Conservation (phyloP, 345 rosid genomes). For the Rhodamnia rubescens region DNA sequence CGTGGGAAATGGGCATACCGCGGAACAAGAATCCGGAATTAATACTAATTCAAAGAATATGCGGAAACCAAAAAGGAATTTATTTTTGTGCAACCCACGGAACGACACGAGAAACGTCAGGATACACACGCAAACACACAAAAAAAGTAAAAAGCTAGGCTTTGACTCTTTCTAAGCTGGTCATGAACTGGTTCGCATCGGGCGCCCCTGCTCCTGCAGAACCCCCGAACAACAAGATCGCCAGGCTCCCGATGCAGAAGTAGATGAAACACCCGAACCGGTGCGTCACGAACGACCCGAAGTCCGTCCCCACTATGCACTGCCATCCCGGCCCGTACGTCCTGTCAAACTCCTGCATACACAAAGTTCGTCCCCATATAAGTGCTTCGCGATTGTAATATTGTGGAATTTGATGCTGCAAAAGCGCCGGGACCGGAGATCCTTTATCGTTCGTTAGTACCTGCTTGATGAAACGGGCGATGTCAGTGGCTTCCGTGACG, state of each 20-base stretch:
- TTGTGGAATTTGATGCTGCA: neutral
- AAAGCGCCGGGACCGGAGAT: neutral
- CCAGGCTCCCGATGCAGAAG: constrained; percentile 47
- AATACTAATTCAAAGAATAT: too few species aligned
- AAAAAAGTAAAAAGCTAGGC: neutral
- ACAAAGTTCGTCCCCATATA: neutral
- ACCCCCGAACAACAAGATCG: constrained; percentile 55
- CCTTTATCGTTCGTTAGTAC: constrained; percentile 3
- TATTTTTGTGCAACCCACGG: neutral
- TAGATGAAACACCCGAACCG: constrained; percentile 44
- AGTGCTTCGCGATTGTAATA: neutral
- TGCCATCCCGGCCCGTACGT: constrained; percentile 51
- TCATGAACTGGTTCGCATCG: constrained; percentile 1
- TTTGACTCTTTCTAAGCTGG: neutral
- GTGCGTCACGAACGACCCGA: constrained; percentile 63
- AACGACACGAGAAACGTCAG: neutral
- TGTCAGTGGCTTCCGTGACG: constrained; percentile 59
- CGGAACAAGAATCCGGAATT: neutral
- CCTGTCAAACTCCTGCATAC: constrained; percentile 49
- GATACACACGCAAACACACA: neutral
- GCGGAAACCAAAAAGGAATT: too few species aligned
- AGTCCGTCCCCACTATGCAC: constrained; percentile 64
- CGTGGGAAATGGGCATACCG: too few species aligned
- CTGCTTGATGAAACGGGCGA: constrained; percentile 75
- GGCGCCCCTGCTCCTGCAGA: constrained; percentile 20